These are phyloP conservation scores for Chondrus crispus DNA, from an alignment of 23 red algal genomes.

Conservation along the genomic window DNA sequence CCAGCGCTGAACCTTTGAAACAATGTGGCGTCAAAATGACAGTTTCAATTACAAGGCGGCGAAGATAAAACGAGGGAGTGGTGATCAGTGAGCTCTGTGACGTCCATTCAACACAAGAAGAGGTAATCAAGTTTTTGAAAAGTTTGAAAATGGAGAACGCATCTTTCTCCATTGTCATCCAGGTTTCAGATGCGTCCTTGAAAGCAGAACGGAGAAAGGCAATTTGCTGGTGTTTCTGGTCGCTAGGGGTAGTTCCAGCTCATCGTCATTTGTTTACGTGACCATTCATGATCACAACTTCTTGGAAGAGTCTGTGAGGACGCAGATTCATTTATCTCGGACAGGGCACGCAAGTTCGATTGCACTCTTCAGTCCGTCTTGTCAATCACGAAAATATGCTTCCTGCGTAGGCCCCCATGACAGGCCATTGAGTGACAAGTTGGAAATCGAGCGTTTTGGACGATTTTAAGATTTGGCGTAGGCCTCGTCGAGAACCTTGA, in stretches of 20 bases:
- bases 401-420: not conserved
- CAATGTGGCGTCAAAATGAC: not conserved
- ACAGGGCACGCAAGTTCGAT: not conserved
- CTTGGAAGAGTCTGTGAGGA: slow-evolving; percentile 27
- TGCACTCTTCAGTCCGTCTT: not conserved
- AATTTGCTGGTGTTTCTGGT: not conserved
- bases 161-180: slow-evolving; percentile 23
- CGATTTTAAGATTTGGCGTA: not conserved
- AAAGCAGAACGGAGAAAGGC: slow-evolving; percentile 2
- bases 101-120: not conserved
- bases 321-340: not conserved
- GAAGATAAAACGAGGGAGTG: not conserved
- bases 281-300: slow-evolving; percentile 8
- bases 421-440: not conserved
- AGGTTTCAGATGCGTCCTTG: not conserved
- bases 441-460: not conserved
- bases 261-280: not conserved
- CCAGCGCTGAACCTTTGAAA: slow-evolving; percentile 7
- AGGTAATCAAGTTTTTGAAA: not conserved
- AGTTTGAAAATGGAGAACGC: not conserved
- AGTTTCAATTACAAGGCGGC: not conserved
- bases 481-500: not conserved
- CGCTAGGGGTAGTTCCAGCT: not conserved
- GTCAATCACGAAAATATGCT: not conserved
- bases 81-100: slow-evolving; percentile 1